Evolutionary conservation across 306 rosid genomes (phyloP).

Genomic region (Oemleria cerasiformis): DNA sequence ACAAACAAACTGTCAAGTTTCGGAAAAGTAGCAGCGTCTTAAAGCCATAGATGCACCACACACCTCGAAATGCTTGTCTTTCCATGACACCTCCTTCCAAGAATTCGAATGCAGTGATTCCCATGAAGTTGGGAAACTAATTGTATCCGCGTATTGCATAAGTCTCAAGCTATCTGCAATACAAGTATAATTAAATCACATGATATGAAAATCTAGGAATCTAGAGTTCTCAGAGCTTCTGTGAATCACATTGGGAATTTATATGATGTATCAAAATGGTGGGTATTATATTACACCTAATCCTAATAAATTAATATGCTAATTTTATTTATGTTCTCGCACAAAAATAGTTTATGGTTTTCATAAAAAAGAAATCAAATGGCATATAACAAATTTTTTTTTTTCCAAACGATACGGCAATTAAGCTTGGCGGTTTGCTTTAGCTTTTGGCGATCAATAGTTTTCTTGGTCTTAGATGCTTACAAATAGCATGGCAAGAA

Average conservation of each 20-base stretch:
- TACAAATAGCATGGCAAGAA: background rate
- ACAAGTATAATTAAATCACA: constrained; percentile 14
- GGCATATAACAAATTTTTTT: background rate
- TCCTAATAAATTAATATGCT: background rate
- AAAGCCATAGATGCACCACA: background rate
- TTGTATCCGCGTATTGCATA: constrained; percentile 63
- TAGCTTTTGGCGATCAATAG: background rate
- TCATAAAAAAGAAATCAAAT: background rate
- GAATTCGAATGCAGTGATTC: constrained; percentile 52
- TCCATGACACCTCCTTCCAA: constrained; percentile 69
- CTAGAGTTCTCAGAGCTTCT: background rate
- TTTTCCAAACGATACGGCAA: background rate
- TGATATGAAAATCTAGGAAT: background rate
- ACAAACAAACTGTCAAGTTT: background rate
- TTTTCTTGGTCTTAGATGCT: background rate
- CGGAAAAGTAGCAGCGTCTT: background rate
- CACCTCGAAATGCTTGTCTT: constrained; percentile 66
- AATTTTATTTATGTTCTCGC: background rate
- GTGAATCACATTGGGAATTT: background rate
- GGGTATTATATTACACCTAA: background rate
- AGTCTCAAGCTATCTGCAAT: constrained; percentile 78
- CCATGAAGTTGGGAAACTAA: constrained; percentile 64
- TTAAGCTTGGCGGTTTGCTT: background rate
- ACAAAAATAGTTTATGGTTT: background rate
- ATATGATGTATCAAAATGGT: background rate